Percentiles rank a stretch among this genome's conserved stretches.
phyloP scores from a whole-genome alignment of 1,139 yeast species.

The Protomyces lactucae-debilis region DNA sequence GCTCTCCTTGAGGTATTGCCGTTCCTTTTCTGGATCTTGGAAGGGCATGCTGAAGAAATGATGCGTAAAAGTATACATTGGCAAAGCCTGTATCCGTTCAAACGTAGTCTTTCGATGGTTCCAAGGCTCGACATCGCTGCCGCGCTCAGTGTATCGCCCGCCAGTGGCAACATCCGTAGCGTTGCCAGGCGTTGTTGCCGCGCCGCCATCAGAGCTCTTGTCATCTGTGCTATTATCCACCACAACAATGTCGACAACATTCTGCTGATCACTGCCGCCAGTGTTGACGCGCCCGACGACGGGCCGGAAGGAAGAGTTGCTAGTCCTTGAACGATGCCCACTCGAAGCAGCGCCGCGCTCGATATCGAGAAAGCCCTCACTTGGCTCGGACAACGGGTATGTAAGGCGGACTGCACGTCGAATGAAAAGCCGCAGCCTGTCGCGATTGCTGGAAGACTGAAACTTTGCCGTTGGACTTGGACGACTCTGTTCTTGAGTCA shows the following conservation, averaged over 20 bases:
- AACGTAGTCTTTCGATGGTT: not conserved
- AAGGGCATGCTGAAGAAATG: slow-evolving; percentile 13
- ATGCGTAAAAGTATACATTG: not conserved
- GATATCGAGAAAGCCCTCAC: slow-evolving; percentile 20
- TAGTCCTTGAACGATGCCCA: not conserved
- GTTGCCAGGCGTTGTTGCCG: not conserved
- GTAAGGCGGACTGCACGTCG: not conserved
- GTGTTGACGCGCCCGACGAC: not conserved
- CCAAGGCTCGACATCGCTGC: not conserved
- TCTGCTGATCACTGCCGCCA: slow-evolving; percentile 2
- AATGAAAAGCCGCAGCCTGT: not conserved
- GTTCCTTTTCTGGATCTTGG: slow-evolving; percentile 24
- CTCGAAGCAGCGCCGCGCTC: slow-evolving; percentile 14
- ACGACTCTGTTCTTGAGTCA: not conserved
- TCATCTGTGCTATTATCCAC: not conserved
- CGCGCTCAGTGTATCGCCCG: not conserved
- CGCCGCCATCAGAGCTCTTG: not conserved
- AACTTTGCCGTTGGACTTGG: not conserved
- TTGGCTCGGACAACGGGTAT: slow-evolving; percentile 14
- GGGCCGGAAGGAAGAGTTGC: slow-evolving; percentile 6
- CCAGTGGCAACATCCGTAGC: not conserved
- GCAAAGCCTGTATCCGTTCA: not conserved
- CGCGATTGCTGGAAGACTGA: not conserved
- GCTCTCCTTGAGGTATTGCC: slow-evolving; percentile 16
- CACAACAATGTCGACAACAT: slow-evolving; percentile 14